Conservation (phyloP, 1,139 yeast genomes). For the Pichia sp. region DNA sequence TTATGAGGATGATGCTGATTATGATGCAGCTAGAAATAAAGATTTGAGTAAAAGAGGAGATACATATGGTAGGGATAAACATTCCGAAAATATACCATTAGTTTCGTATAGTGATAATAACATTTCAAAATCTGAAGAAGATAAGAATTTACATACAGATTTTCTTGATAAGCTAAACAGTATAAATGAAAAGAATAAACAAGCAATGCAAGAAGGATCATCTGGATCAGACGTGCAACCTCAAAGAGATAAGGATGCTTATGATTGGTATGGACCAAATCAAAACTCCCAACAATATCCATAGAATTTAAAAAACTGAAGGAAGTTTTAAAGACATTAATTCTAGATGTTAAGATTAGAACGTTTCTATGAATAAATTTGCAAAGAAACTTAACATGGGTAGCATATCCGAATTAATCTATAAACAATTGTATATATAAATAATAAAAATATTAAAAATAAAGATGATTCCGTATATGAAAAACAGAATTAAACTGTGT, state of each 20-base stretch:
- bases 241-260: no score
- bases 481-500: no score
- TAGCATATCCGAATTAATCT: no score
- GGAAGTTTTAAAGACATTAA: no score
- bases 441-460: no score
- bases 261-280: not conserved
- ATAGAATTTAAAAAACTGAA: no score
- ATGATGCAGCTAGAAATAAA: not conserved
- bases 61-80: not conserved
- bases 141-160: slow-evolving; percentile 1
- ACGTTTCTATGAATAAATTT: no score
- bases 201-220: slow-evolving; percentile 4
- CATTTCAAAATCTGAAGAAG: not conserved
- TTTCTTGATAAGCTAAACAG: slow-evolving; percentile 4
- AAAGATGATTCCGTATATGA: no score
- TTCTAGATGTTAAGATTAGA: no score
- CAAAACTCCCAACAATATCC: no score
- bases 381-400: no score
- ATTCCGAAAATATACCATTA: slow-evolving; percentile 3
- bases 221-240: slow-evolving; percentile 1
- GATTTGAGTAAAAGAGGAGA: not conserved
- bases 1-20: not conserved
- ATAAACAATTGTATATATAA: no score
- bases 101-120: not conserved
- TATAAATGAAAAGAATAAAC: not conserved